phyloP scores from a whole-genome alignment of 306 rosid species.

The Argentina anserina region DNA sequence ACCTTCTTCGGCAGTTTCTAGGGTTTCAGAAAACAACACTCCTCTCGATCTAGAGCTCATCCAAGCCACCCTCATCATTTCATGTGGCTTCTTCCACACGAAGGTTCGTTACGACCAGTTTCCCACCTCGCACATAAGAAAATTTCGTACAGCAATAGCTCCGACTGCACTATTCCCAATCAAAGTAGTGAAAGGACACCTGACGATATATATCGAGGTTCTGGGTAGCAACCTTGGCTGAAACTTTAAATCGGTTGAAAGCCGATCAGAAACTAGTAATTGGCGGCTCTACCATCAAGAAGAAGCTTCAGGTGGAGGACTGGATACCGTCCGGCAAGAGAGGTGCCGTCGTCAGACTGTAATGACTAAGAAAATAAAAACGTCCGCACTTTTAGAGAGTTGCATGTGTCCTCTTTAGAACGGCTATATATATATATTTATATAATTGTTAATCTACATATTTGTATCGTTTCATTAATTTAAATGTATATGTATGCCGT shows the following conservation, averaged over 20 bases:
- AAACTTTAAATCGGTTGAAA: too few relatives aligned
- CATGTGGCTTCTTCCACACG: constrained; percentile 7
- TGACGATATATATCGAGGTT: background rate
- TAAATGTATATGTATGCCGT: background rate
- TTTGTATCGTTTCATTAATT: background rate
- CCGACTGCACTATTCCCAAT: background rate
- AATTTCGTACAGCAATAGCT: background rate
- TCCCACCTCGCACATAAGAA: background rate
- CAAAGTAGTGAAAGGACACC: background rate
- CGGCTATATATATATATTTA: too few relatives aligned
- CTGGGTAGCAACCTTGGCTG: too few relatives aligned
- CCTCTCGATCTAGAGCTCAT: background rate
- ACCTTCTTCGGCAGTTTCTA: constrained; percentile 30
- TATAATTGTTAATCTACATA: too few relatives aligned
- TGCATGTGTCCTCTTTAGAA: too few relatives aligned
- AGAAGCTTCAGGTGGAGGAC: too few relatives aligned
- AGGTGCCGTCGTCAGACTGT: too few relatives aligned
- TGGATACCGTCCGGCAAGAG: too few relatives aligned
- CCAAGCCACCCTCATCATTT: constrained; percentile 27
- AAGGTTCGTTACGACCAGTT: background rate
- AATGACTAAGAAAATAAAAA: too few relatives aligned
- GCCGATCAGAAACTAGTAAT: too few relatives aligned
- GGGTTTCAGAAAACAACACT: background rate
- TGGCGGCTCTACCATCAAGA: too few relatives aligned
- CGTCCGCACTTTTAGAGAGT: too few relatives aligned